Conservation (phyloP, 805 yeast genomes). For the Brettanomyces naardenensis region DNA sequence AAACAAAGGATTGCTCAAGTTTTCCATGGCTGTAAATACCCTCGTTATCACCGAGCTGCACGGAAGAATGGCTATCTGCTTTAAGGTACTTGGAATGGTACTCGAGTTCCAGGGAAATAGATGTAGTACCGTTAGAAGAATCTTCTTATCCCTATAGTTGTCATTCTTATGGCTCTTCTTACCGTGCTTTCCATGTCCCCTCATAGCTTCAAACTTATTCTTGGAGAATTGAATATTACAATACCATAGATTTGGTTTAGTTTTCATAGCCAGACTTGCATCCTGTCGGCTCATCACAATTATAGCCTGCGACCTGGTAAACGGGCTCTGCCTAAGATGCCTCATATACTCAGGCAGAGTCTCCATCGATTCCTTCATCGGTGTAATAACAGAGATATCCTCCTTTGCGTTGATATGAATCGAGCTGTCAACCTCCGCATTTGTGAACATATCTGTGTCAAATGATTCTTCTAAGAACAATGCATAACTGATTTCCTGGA, state of each 20-base stretch:
- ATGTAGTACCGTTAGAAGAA: constrained; percentile 32
- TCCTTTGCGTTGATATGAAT: constrained; percentile 19
- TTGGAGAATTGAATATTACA: constrained; percentile 36
- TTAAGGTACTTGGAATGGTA: constrained; percentile 14
- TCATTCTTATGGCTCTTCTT: neutral
- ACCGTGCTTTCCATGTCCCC: constrained; percentile 7
- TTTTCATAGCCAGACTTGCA: constrained; percentile 22
- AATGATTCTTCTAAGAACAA: constrained; percentile 55
- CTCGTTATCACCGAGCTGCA: constrained; percentile 57
- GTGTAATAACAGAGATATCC: constrained; percentile 35
- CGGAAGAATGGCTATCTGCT: constrained; percentile 38
- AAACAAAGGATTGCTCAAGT: constrained; percentile 45
- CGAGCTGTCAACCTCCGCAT: constrained; percentile 32
- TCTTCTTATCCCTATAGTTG: constrained; percentile 3
- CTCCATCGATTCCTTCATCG: constrained; percentile 39
- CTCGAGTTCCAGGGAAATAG: constrained; percentile 50
- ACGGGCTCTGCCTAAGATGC: constrained; percentile 51
- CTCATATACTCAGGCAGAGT: constrained; percentile 41
- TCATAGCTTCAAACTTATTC: constrained; percentile 22
- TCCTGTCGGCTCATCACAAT: constrained; percentile 40
- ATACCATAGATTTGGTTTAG: constrained; percentile 45
- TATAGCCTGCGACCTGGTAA: constrained; percentile 49
- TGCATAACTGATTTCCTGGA: constrained; percentile 51
- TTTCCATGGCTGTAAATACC: constrained; percentile 58
- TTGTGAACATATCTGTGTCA: constrained; percentile 36